Conservation (phyloP, 768 basidiomycete genomes). For the Boletus reticulatus region DNA sequence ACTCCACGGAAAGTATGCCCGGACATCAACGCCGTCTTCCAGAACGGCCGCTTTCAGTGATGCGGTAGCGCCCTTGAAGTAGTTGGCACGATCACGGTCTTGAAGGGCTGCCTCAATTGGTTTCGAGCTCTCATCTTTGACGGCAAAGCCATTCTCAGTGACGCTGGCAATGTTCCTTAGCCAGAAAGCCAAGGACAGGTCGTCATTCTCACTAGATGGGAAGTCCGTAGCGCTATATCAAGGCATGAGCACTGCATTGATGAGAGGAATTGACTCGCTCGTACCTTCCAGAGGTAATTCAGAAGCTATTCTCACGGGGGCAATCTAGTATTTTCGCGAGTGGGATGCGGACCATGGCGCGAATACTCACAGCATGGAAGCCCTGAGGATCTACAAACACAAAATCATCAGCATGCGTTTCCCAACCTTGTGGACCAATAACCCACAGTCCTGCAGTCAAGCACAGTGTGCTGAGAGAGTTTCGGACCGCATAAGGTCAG, state of each 20-base stretch:
- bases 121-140: slow-evolving; percentile 58
- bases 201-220: slow-evolving; percentile 50
- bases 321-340: background rate
- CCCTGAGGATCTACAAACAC: slow-evolving; percentile 53
- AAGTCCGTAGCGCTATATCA: slow-evolving; percentile 39
- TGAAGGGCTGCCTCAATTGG: slow-evolving; percentile 51
- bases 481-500: background rate
- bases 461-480: slow-evolving; percentile 50
- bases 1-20: slow-evolving; percentile 71
- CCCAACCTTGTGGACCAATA: background rate
- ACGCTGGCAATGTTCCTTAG: slow-evolving; percentile 38
- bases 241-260: background rate
- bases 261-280: background rate
- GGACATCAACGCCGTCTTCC: slow-evolving; percentile 62
- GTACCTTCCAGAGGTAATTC: slow-evolving; percentile 69
- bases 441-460: slow-evolving; percentile 65
- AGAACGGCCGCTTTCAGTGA: slow-evolving; percentile 55
- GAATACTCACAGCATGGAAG: slow-evolving; percentile 52
- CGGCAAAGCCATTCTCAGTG: slow-evolving; percentile 74
- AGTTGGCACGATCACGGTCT: slow-evolving; percentile 64
- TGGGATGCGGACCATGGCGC: background rate
- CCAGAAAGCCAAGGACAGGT: background rate
- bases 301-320: slow-evolving; percentile 40
- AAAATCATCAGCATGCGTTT: background rate
- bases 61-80: slow-evolving; percentile 58